Evolutionary conservation across 2,329 filamentous ascomycete genomes (phyloP), one percentile per base, ranked within the genome.

Genomic region (Sporothrix luriei): DNA sequence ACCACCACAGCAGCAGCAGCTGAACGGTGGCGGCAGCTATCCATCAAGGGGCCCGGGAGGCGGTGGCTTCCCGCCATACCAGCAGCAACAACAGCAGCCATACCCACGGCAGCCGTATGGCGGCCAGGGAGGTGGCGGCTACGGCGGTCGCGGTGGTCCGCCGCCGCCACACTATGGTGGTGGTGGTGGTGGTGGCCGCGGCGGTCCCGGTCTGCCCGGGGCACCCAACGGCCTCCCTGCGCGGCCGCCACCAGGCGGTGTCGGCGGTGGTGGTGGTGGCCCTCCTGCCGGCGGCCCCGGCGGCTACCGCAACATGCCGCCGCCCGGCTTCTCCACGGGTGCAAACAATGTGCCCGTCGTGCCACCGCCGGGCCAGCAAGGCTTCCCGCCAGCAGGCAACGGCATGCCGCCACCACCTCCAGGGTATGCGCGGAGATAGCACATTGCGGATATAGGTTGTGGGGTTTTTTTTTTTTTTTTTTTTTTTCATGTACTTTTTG

Each of bases 211-310:
- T 65, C 80, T 85, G 2, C 84, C 83, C 0, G 81, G 83, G 10
- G 80, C 84, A 0, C 84, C 84, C 0, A 81, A 83, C 0, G 84
- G 84, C 1, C 77, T 86, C 3, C 84, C 84, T 0, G 82, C 83
- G 0, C 79, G 84, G 19, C 84, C 83, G 3, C 84, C 83, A 0
- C 82, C 82, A 61, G 80, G 80, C 66, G 82, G 83, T 43, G 78
- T 74, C 29, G 80, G 79, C 29, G 19, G 48, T 19, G 84, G 79
- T 29, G 19, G 48, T 19, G 84, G 83, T 70, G 82, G 82, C 5
- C 73, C 80, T 65, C 81, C 83, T 69, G 84, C 82, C 76, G 73
- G 81, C 61, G 81, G 83, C 69, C 84, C 82, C 75, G 71, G 71
- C 19, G 75, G 75, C 11, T 67, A 65, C 29, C 51, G 38, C 69